Evolutionary conservation across 495 filamentous ascomycete genomes (phyloP).

Genomic region (Daldinia caldariorum): DNA sequence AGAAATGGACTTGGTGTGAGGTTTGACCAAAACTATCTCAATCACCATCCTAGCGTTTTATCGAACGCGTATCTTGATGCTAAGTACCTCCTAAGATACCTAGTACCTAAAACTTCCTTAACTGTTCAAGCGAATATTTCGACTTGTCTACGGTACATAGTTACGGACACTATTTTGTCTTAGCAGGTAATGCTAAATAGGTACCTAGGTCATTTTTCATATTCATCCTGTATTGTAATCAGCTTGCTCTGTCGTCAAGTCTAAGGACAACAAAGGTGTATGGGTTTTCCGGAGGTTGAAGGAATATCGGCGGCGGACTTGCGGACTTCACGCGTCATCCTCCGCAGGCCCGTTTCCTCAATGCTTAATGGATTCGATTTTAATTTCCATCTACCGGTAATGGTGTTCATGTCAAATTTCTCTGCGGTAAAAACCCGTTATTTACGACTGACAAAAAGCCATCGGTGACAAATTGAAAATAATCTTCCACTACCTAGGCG

Average conservation of each 20-base stretch:
- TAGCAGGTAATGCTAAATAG: too few relatives aligned
- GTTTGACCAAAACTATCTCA: too few relatives aligned
- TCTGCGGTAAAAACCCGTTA: not conserved
- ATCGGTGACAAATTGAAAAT: not conserved
- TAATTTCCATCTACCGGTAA: not conserved
- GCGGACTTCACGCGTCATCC: conserved; percentile 24
- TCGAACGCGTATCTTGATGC: too few relatives aligned
- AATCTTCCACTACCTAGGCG: not conserved
- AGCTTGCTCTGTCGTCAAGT: not conserved
- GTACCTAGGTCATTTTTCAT: too few relatives aligned
- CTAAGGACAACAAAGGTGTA: not conserved
- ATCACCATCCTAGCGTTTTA: too few relatives aligned
- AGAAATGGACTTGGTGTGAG: too few relatives aligned
- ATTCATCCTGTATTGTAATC: too few relatives aligned
- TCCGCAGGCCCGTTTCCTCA: conserved; percentile 1
- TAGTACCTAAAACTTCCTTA: too few relatives aligned
- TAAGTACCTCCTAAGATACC: too few relatives aligned
- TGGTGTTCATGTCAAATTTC: not conserved
- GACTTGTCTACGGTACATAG: too few relatives aligned
- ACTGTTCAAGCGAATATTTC: too few relatives aligned
- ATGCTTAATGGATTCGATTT: not conserved
- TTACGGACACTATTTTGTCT: too few relatives aligned
- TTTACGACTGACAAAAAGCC: not conserved
- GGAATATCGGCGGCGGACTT: conserved; percentile 36
- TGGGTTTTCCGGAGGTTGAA: conserved; percentile 38